Evolutionary conservation across 108 stramenopile species (phyloP), one percentile per base, ranked within the genome.

Genomic region (Fragilaria crotonensis): DNA sequence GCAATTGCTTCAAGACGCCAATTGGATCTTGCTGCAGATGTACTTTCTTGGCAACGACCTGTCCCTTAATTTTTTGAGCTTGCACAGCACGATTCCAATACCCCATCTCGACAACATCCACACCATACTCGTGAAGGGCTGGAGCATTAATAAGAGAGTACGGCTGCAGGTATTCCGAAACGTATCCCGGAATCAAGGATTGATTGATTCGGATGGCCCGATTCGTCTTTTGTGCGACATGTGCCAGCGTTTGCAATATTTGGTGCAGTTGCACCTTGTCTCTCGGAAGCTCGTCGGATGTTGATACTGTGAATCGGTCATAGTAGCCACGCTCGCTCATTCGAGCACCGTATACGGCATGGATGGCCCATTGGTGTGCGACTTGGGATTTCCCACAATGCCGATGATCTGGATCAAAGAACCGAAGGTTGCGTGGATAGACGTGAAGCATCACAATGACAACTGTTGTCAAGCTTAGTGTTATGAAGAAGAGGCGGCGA

Each of bases 331-430:
- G 51, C 26, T 52, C 51, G 18, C 25, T 22, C 25, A 18, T 52
- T 52, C 25, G 51, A 3, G 23, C 51, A 25, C 51, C 51, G 25
- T 52, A 52, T 23, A 52, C 22, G 18, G 23, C 21, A 52, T 52
- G 51, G 3, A 52, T 23, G 2, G 51, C 51, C 3, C 21, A 52
- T 5, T 25, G 3, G 26, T 52, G 51, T 3, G 51, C 21, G 18
- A 25, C 25, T 3, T 21, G 22, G 2, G 51, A 25, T 3, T 23
- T 25, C 3, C 51, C 51, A 52, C 51, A 52, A 2, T 25, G 25
- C 22, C 21, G 22, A 5, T 52, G 51, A 22, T 52, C 51, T 1
- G 51, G 51, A 52, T 52, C 51, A 52, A 52, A 3, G 11, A 52
- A 52, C 2, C 51, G 51, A 18, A 52, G 25, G 18, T 26, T 21